Conservation (phyloP, 768 basidiomycete genomes). For the Dendrothele bispora region DNA sequence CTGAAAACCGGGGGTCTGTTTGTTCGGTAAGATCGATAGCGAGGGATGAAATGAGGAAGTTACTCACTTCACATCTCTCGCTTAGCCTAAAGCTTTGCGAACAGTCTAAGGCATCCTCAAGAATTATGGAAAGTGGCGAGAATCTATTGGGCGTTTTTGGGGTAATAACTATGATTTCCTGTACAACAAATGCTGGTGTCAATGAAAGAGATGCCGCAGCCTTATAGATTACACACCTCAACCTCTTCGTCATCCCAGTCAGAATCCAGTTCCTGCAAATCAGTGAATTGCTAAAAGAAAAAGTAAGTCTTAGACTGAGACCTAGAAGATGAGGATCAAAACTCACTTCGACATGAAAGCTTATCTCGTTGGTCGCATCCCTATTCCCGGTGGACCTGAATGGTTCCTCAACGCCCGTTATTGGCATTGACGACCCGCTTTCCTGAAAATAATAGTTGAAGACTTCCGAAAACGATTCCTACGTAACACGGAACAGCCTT, state of each 20-base stretch:
- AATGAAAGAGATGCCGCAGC: background rate
- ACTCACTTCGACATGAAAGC: slow-evolving; percentile 43
- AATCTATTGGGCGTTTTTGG: slow-evolving; percentile 32
- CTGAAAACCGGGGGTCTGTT: slow-evolving; percentile 15
- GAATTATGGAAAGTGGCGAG: slow-evolving; percentile 29
- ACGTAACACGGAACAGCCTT: background rate
- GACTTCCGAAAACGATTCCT: slow-evolving; percentile 6
- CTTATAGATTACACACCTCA: slow-evolving; percentile 35
- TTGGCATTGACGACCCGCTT: too few species aligned
- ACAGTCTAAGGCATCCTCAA: slow-evolving; percentile 13
- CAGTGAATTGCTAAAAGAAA: slow-evolving; percentile 36
- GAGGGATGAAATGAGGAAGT: background rate
- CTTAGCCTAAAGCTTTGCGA: slow-evolving; percentile 16
- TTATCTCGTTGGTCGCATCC: slow-evolving; percentile 22
- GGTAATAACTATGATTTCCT: slow-evolving; percentile 52
- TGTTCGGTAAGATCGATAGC: background rate
- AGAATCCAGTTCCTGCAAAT: slow-evolving; percentile 40
- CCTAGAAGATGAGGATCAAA: slow-evolving; percentile 20
- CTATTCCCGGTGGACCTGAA: background rate
- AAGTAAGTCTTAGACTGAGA: background rate
- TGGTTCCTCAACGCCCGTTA: too few species aligned
- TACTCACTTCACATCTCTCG: slow-evolving; percentile 14
- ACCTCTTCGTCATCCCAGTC: slow-evolving; percentile 51
- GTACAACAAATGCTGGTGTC: background rate
- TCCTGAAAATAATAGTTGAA: too few species aligned